Percentiles rank a stretch among this genome's conserved stretches.
phyloP scores from a whole-genome alignment of 192 early-diverging fungal genomes.

The Phlyctochytrium planicorne region DNA sequence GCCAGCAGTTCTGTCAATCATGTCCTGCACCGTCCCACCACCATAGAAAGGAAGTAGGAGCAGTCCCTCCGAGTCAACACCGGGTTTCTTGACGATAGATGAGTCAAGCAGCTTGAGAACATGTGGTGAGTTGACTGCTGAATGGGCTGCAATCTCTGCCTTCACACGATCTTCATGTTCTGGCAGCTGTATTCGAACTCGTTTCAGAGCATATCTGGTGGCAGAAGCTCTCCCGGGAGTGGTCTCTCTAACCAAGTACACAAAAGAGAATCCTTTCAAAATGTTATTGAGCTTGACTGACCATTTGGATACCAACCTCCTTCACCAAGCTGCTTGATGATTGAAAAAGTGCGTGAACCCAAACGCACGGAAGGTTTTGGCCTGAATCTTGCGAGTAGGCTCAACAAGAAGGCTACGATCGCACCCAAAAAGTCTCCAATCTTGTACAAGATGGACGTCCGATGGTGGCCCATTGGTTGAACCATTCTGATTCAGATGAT shows the following conservation, averaged over 20 bases:
- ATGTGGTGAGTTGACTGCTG: slow-evolving; percentile 31
- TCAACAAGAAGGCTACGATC: slow-evolving; percentile 18
- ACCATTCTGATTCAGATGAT: not conserved
- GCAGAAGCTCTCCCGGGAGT: slow-evolving; percentile 8
- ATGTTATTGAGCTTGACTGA: no score
- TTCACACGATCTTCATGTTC: slow-evolving; percentile 48
- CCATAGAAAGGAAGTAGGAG: slow-evolving; percentile 44
- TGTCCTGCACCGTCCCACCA: slow-evolving; percentile 45
- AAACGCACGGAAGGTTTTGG: slow-evolving; percentile 13
- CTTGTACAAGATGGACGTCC: not conserved
- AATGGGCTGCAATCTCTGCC: slow-evolving; percentile 41
- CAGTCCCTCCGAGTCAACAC: slow-evolving; percentile 30
- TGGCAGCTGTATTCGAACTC: slow-evolving; percentile 44
- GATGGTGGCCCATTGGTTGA: not conserved
- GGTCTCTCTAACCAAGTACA: slow-evolving; percentile 44
- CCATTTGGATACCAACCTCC: no score
- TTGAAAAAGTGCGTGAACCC: slow-evolving; percentile 8
- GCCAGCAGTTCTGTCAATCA: slow-evolving; percentile 42
- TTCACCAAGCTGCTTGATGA: slow-evolving; percentile 38
- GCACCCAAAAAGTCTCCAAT: slow-evolving; percentile 4
- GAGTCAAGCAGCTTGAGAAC: slow-evolving; percentile 43
- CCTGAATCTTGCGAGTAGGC: slow-evolving; percentile 16
- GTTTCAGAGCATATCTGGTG: slow-evolving; percentile 42
- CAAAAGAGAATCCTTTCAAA: slow-evolving; percentile 43
- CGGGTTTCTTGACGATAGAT: slow-evolving; percentile 18